phyloP scores from a whole-genome alignment of 768 basidiomycete species.

The Termitomyces sp. region DNA sequence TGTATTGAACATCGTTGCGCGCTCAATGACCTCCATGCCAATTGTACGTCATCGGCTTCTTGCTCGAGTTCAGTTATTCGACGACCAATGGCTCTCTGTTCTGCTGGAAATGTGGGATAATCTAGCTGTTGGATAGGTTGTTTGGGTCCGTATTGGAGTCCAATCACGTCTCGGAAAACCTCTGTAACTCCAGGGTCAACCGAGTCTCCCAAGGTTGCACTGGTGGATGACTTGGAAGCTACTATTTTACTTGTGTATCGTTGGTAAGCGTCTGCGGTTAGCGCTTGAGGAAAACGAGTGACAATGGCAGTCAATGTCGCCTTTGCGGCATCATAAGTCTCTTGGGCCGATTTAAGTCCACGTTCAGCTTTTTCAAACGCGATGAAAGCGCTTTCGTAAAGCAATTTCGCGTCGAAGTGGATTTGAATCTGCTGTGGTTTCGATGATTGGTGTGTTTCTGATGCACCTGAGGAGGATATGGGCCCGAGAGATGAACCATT shows the following conservation, averaged over 20 bases:
- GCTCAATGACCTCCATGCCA: slow-evolving; percentile 3
- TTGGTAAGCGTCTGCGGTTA: background rate
- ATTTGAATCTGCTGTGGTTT: background rate
- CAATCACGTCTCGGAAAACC: background rate
- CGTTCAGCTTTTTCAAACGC: slow-evolving; percentile 4
- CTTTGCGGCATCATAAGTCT: slow-evolving; percentile 6
- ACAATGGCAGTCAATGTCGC: slow-evolving; percentile 1
- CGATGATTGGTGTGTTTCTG: background rate
- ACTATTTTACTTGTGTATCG: background rate
- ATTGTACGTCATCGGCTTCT: slow-evolving; percentile 3
- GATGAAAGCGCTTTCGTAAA: slow-evolving; percentile 1
- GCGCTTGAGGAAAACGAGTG: background rate
- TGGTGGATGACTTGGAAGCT: background rate
- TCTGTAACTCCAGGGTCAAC: background rate
- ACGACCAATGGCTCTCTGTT: background rate
- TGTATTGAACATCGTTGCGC: background rate
- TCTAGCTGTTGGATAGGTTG: background rate
- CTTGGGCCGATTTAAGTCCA: background rate
- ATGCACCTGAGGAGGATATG: background rate
- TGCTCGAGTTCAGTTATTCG: slow-evolving; percentile 4
- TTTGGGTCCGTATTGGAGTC: background rate
- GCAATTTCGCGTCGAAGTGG: background rate
- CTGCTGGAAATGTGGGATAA: background rate
- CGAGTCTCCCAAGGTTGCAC: background rate
- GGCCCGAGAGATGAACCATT: no score